Conservation (phyloP, 1,284 basidiomycete genomes). For the Peniophora sp. region DNA sequence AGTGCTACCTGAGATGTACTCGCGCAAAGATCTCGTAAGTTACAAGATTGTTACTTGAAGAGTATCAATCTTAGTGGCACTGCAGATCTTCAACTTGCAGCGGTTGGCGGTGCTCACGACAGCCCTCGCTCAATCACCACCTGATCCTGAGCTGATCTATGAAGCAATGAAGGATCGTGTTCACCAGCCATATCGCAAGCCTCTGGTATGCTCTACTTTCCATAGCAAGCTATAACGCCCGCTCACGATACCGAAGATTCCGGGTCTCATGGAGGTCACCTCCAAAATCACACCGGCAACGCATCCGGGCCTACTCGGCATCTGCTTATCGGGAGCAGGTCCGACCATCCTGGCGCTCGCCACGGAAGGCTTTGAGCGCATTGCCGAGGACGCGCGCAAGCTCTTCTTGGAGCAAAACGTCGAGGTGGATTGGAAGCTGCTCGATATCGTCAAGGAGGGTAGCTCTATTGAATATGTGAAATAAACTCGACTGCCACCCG, state of each 20-base stretch:
- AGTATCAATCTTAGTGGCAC: not conserved
- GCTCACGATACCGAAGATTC: constrained; percentile 55
- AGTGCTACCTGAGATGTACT: constrained; percentile 80
- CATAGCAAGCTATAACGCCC: not conserved
- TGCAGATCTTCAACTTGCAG: constrained; percentile 95
- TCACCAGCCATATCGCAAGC: constrained; percentile 94
- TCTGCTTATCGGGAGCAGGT: constrained; percentile 96
- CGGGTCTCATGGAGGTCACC: constrained; percentile 88
- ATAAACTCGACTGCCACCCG: not conserved
- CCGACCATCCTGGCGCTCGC: constrained; percentile 98
- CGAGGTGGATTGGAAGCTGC: constrained; percentile 77
- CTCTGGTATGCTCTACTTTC: constrained; percentile 47
- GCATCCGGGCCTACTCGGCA: constrained; percentile 92
- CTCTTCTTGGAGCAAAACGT: constrained; percentile 72
- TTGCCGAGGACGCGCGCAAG: constrained; percentile 72
- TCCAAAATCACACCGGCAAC: constrained; percentile 80
- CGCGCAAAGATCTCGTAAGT: constrained; percentile 85
- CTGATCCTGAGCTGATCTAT: constrained; percentile 91
- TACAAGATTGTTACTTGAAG: constrained; percentile 9
- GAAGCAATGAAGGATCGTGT: constrained; percentile 99
- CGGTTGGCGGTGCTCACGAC: constrained; percentile 97
- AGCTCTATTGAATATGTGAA: constrained; percentile 19
- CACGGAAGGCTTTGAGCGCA: constrained; percentile 73
- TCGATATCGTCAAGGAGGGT: constrained; percentile 54
- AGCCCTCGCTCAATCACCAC: constrained; percentile 84